Evolutionary conservation across 2,329 filamentous ascomycete species (phyloP).

Genomic region (Ceratocystiopsis sp.): DNA sequence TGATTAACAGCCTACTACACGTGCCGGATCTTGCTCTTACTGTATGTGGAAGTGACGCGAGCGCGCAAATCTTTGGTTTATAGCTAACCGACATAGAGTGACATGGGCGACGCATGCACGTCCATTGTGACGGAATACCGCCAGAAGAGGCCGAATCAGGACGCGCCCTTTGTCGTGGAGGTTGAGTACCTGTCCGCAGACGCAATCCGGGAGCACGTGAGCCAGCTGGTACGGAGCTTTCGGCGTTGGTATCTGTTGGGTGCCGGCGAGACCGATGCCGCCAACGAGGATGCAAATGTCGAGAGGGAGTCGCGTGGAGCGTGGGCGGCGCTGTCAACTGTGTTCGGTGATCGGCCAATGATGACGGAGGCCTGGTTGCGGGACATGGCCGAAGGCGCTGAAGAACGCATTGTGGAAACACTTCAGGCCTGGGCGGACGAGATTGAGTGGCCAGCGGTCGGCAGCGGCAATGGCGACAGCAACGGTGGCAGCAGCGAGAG

Average conservation of each 20-base stretch:
- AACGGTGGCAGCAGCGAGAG: constrained; percentile 10
- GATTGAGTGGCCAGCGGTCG: constrained; percentile 16
- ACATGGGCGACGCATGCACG: constrained; percentile 18
- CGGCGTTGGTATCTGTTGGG: constrained; percentile 14
- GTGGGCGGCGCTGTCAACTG: constrained; percentile 20
- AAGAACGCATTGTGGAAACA: constrained; percentile 11
- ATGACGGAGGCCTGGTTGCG: too few relatives aligned
- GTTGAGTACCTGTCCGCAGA: constrained; percentile 15
- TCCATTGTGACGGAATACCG: constrained; percentile 19
- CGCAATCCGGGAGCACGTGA: constrained; percentile 14
- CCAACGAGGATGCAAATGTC: constrained; percentile 11
- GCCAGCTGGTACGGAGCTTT: constrained; percentile 17
- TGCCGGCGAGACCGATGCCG: constrained; percentile 9
- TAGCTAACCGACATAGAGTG: constrained; percentile 8
- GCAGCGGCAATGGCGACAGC: background rate
- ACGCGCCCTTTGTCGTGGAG: constrained; percentile 15
- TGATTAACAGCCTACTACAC: constrained; percentile 20
- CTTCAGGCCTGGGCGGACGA: constrained; percentile 15
- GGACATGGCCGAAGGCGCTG: constrained; percentile 14
- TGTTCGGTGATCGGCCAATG: constrained; percentile 13
- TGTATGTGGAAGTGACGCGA: background rate
- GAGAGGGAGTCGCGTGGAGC: constrained; percentile 21
- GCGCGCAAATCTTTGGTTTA: background rate
- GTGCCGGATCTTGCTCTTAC: constrained; percentile 14
- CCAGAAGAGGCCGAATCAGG: constrained; percentile 13